Conservation (phyloP, 768 basidiomycete genomes). For the Filobasidium floriforme region DNA sequence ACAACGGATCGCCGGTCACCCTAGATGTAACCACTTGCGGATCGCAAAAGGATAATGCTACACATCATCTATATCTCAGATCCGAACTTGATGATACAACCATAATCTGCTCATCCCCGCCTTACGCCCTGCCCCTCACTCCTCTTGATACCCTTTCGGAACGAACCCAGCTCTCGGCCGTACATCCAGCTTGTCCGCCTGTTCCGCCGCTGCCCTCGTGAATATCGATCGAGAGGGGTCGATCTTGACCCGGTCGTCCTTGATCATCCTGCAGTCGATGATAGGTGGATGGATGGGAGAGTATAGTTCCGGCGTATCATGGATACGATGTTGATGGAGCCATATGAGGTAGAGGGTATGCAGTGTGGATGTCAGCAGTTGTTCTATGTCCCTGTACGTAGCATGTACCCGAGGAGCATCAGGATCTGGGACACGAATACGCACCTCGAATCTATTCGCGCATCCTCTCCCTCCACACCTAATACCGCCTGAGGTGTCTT, state of each 20-base stretch:
- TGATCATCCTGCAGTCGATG: slow-evolving; percentile 61
- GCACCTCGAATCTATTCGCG: slow-evolving; percentile 74
- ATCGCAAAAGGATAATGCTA: no score
- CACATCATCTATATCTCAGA: background rate
- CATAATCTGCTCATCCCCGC: no score
- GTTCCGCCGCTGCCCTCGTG: slow-evolving; percentile 29
- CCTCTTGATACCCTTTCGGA: background rate
- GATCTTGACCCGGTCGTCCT: slow-evolving; percentile 69
- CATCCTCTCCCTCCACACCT: slow-evolving; percentile 85
- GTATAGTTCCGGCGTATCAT: background rate
- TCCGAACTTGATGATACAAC: no score
- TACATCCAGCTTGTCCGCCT: slow-evolving; percentile 34
- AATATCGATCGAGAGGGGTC: slow-evolving; percentile 41
- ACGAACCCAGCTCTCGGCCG: background rate
- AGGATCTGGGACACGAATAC: slow-evolving; percentile 32
- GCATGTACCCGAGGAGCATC: no score
- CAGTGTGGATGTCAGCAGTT: no score
- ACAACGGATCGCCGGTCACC: no score
- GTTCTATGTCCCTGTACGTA: no score
- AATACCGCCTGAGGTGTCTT: slow-evolving; percentile 80
- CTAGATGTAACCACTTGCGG: no score
- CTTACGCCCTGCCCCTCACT: no score
- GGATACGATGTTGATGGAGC: background rate
- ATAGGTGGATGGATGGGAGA: background rate
- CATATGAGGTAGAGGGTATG: no score